Conservation (phyloP, 2,329 filamentous ascomycete species). For the Fusarium denticulatum region DNA sequence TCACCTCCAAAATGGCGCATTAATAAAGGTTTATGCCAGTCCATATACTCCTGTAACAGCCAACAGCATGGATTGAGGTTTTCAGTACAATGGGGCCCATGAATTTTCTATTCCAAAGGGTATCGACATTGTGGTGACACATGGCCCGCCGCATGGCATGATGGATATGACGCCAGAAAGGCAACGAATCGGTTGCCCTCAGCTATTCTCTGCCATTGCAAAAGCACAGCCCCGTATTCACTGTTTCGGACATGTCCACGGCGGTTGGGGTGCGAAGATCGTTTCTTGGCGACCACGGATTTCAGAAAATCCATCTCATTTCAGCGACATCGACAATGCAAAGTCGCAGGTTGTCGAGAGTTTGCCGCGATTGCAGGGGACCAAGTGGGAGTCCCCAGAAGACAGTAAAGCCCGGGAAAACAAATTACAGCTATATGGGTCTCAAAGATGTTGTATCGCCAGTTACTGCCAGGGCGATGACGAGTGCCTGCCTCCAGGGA, state of each 20-base stretch:
- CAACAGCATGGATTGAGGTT: slow-evolving; percentile 50
- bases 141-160: slow-evolving; percentile 52
- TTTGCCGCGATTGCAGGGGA: slow-evolving; percentile 29
- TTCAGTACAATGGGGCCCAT: slow-evolving; percentile 52
- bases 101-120: slow-evolving; percentile 40
- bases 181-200: slow-evolving; percentile 45
- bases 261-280: slow-evolving; percentile 52
- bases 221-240: slow-evolving; percentile 46
- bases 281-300: slow-evolving; percentile 56
- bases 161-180: slow-evolving; percentile 50
- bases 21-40: slow-evolving; percentile 56
- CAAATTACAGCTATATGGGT: not conserved
- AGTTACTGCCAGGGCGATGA: slow-evolving; percentile 7
- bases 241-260: slow-evolving; percentile 51
- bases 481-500: not conserved
- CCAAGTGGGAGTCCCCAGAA: not conserved
- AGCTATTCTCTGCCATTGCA: slow-evolving; percentile 46
- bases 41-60: slow-evolving; percentile 54
- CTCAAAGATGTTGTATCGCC: slow-evolving; percentile 8
- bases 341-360: slow-evolving; percentile 51
- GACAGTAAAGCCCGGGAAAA: not conserved
- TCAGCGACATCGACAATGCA: slow-evolving; percentile 60
- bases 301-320: slow-evolving; percentile 51
- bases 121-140: slow-evolving; percentile 49
- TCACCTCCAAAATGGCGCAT: slow-evolving; percentile 52